Evolutionary conservation across 371 early-diverging fungal genomes (phyloP).

Genomic region (Mortierella sp.): DNA sequence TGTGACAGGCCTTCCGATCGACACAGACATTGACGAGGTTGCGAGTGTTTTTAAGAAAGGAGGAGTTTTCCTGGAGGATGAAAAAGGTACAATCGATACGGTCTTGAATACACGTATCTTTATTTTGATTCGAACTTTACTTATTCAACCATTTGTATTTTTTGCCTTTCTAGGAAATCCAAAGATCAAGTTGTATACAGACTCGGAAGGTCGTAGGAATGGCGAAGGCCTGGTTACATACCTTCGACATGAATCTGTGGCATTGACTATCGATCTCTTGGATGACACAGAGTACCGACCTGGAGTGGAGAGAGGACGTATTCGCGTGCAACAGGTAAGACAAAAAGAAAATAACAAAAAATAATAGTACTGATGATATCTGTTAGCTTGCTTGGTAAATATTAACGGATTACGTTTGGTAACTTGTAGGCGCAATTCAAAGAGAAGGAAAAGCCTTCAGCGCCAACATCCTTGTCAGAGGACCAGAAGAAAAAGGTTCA

Average conservation of each 20-base stretch:
- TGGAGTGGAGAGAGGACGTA: constrained; percentile 67
- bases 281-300: constrained; percentile 88
- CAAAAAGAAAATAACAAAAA: constrained; percentile 4
- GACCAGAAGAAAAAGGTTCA: constrained; percentile 73
- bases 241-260: constrained; percentile 90
- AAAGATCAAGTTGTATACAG: constrained; percentile 91
- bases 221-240: constrained; percentile 95
- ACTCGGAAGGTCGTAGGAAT: constrained; percentile 76
- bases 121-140: not conserved
- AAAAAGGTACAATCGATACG: constrained; percentile 20
- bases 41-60: constrained; percentile 84
- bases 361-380: constrained; percentile 21
- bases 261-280: constrained; percentile 84
- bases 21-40: constrained; percentile 85
- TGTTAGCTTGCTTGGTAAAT: constrained; percentile 73
- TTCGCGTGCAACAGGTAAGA: constrained; percentile 75
- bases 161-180: constrained; percentile 70
- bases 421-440: constrained; percentile 73
- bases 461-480: constrained; percentile 40
- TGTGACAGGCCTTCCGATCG: constrained; percentile 88
- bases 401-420: no score
- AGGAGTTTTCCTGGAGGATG: constrained; percentile 92
- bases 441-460: constrained; percentile 60
- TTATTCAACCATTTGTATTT: constrained; percentile 2
- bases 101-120: not conserved